Conservation (phyloP, 2,329 filamentous ascomycete species). For the Grosmannia serpens region DNA sequence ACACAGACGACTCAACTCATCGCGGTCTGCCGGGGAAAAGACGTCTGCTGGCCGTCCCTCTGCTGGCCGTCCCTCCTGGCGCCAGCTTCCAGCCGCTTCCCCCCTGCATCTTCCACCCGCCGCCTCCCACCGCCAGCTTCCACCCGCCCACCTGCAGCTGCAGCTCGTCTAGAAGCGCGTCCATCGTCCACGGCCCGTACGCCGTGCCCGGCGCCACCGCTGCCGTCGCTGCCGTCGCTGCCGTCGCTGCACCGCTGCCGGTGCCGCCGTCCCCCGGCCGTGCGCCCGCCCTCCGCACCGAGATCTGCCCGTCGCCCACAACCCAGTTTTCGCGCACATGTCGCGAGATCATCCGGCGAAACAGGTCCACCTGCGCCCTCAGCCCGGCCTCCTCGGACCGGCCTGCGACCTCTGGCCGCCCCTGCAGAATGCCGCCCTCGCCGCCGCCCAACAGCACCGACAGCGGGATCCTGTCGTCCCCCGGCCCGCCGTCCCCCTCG, state of each 20-base stretch:
- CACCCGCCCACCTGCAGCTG: slow-evolving; percentile 14
- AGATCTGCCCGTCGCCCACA: slow-evolving; percentile 12
- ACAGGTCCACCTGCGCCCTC: slow-evolving; percentile 23
- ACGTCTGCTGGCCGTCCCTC: too few relatives aligned
- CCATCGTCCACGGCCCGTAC: slow-evolving; percentile 19
- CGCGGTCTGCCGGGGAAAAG: background rate
- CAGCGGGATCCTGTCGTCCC: background rate
- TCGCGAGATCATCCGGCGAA: slow-evolving; percentile 29
- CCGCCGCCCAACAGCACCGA: background rate
- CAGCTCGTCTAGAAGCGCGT: slow-evolving; percentile 20
- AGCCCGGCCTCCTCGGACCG: background rate
- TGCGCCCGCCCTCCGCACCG: slow-evolving; percentile 8
- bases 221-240: slow-evolving; percentile 7
- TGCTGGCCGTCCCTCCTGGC: background rate
- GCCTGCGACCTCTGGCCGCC: background rate
- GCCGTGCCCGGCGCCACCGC: slow-evolving; percentile 10
- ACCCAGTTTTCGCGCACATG: slow-evolving; percentile 36
- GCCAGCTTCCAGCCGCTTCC: background rate
- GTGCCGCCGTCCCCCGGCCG: background rate
- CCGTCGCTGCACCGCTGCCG: background rate
- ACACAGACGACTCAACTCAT: too few relatives aligned
- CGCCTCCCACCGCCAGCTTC: background rate
- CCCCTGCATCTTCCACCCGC: background rate
- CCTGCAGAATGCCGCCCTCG: background rate
- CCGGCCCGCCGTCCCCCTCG: background rate